Percentiles rank a stretch among this genome's conserved stretches.
phyloP scores from a whole-genome alignment of 768 basidiomycete genomes.

The Fomitopsis pulvina region DNA sequence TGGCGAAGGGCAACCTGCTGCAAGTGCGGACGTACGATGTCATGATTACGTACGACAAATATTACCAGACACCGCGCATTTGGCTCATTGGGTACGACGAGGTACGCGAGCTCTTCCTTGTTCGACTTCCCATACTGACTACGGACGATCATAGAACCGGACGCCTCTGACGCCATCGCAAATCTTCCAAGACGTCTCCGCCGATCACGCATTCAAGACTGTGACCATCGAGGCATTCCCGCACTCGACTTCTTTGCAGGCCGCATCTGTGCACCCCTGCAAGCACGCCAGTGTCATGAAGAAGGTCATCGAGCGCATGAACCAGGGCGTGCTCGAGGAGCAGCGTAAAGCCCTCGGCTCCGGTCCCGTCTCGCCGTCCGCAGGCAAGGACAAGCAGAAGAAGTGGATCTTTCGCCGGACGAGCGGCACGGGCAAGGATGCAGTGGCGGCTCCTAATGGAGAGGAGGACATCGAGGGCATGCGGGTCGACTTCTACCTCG shows the following conservation, averaged over 20 bases:
- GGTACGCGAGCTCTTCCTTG: slow-evolving; percentile 34
- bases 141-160: slow-evolving; percentile 53
- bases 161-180: slow-evolving; percentile 81
- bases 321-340: slow-evolving; percentile 76
- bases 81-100: slow-evolving; percentile 99
- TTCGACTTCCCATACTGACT: not conserved
- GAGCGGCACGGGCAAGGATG: slow-evolving; percentile 49
- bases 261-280: slow-evolving; percentile 96
- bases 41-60: slow-evolving; percentile 99
- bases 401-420: slow-evolving; percentile 80
- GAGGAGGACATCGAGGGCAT: slow-evolving; percentile 83
- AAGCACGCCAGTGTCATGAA: slow-evolving; percentile 99
- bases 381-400: slow-evolving; percentile 54
- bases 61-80: slow-evolving; percentile 96
- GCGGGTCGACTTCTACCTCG: slow-evolving; percentile 96
- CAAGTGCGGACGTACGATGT: slow-evolving; percentile 99
- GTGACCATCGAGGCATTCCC: slow-evolving; percentile 98
- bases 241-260: slow-evolving; percentile 79
- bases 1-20: slow-evolving; percentile 75
- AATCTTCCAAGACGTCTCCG: slow-evolving; percentile 95
- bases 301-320: slow-evolving; percentile 99
- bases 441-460: slow-evolving; percentile 30
- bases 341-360: slow-evolving; percentile 42
- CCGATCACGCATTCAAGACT: slow-evolving; percentile 97
- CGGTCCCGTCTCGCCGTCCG: slow-evolving; percentile 15